Conservation (phyloP, 306 rosid genomes). For the Vigna angularis region DNA sequence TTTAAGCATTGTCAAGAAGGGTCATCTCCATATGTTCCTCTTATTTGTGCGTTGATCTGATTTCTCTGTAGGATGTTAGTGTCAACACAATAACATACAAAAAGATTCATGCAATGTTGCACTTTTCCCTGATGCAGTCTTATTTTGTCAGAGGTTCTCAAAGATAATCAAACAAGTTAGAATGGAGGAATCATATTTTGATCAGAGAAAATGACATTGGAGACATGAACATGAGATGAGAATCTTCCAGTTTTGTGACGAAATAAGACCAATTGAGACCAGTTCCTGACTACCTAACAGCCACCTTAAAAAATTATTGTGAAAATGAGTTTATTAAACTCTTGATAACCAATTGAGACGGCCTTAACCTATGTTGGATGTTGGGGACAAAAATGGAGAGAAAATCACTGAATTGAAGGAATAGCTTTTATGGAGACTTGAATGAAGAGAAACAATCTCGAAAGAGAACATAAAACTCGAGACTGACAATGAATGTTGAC, state of each 20-base stretch:
- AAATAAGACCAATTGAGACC: not conserved
- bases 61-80: conserved; percentile 32
- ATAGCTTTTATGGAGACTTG: no score
- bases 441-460: no score
- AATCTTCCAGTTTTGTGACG: not conserved
- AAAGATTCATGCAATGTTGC: conserved; percentile 2
- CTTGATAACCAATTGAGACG: no score
- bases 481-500: no score
- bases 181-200: not conserved
- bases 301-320: no score
- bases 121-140: not conserved
- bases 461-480: no score
- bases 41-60: not conserved
- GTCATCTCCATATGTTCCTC: not conserved
- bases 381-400: no score
- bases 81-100: not conserved
- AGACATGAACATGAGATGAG: not conserved
- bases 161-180: not conserved
- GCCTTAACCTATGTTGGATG: no score
- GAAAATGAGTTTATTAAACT: no score
- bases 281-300: not conserved
- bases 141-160: not conserved
- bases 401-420: no score
- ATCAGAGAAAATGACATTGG: not conserved
- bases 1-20: not conserved